Conservation (phyloP, 495 filamentous ascomycete species). For the Neurospora discreta region DNA sequence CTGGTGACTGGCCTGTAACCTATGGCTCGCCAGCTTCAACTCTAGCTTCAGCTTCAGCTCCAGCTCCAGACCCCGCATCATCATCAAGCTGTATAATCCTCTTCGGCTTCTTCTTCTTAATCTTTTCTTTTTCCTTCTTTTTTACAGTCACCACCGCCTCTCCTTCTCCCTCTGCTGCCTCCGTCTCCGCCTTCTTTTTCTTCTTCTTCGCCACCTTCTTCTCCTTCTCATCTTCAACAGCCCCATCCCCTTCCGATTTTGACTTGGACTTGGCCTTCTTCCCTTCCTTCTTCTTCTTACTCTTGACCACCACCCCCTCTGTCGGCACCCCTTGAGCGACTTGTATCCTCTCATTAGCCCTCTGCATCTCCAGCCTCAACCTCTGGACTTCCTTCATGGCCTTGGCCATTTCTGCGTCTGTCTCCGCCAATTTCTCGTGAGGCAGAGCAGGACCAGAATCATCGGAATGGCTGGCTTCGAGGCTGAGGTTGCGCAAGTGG, state of each 20-base stretch:
- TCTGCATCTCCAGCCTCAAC: slow-evolving; percentile 80
- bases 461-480: slow-evolving; percentile 34
- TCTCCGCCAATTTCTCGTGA: slow-evolving; percentile 43
- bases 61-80: background rate
- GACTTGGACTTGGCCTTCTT: slow-evolving; percentile 24
- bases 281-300: slow-evolving; percentile 60
- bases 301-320: slow-evolving; percentile 66
- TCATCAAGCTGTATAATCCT: slow-evolving; percentile 17
- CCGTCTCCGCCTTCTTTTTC: slow-evolving; percentile 4
- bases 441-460: slow-evolving; percentile 18
- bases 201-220: slow-evolving; percentile 1
- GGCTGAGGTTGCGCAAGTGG: slow-evolving; percentile 52
- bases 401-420: slow-evolving; percentile 73
- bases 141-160: slow-evolving; percentile 24
- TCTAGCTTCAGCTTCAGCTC: background rate
- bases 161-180: slow-evolving; percentile 24
- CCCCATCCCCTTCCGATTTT: background rate
- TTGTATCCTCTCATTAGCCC: slow-evolving; percentile 72
- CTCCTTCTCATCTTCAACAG: background rate
- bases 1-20: background rate
- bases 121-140: slow-evolving; percentile 31
- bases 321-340: slow-evolving; percentile 54
- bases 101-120: slow-evolving; percentile 42
- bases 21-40: background rate
- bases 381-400: slow-evolving; percentile 81